Evolutionary conservation across 2,329 filamentous ascomycete species (phyloP).

Genomic region (Arachnomyces sp.): DNA sequence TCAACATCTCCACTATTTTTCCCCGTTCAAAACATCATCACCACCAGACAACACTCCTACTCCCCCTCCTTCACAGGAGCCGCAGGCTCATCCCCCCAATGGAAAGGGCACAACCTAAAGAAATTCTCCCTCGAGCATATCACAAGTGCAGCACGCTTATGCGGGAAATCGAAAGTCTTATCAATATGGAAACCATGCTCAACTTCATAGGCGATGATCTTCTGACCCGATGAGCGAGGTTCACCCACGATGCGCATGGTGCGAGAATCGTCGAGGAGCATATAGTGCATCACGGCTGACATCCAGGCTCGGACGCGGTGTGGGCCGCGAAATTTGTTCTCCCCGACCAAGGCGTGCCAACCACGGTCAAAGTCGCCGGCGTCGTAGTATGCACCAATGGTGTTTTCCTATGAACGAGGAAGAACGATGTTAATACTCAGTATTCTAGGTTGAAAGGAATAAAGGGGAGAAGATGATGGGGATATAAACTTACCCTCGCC

Average conservation of each 20-base stretch:
- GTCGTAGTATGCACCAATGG: constrained; percentile 51
- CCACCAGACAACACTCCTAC: no score
- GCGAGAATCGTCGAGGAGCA: constrained; percentile 51
- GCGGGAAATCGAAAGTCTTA: constrained; percentile 63
- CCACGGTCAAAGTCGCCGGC: constrained; percentile 51
- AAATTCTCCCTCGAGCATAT: constrained; percentile 58
- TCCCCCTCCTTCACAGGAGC: no score
- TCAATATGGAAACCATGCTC: constrained; percentile 64
- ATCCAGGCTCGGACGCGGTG: constrained; percentile 52
- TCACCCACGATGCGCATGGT: constrained; percentile 51
- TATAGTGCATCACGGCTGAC: constrained; percentile 50
- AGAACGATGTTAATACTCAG: neutral
- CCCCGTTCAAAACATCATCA: no score
- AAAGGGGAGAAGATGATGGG: neutral
- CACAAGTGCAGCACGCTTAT: constrained; percentile 62
- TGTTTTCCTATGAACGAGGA: constrained; percentile 41
- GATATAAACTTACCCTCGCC: constrained; percentile 47
- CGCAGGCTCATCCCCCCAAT: no score
- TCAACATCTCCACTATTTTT: no score
- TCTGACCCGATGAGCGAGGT: constrained; percentile 61
- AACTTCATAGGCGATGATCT: constrained; percentile 65
- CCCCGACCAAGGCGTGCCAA: constrained; percentile 52
- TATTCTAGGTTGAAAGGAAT: neutral
- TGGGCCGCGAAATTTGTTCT: constrained; percentile 46
- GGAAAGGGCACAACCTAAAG: constrained; percentile 47